Percentiles rank a stretch among this genome's conserved stretches.
These are phyloP conservation scores for Chlorella ohadii DNA, from an alignment of 139 green algal genomes.

Conservation along the genomic window DNA sequence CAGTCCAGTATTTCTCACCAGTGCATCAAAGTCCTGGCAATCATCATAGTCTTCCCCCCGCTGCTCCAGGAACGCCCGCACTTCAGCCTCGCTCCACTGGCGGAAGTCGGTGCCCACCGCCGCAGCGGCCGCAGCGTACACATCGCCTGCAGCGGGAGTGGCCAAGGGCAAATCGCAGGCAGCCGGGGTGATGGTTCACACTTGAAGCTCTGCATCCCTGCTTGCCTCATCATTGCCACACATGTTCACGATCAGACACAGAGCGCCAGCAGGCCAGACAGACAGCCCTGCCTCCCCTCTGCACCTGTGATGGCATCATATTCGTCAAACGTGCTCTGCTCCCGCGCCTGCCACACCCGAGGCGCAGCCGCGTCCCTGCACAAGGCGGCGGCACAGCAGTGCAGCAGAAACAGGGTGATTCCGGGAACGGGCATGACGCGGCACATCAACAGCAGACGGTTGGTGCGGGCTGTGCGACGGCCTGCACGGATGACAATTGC, in stretches of 20 bases:
- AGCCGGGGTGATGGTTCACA: not conserved
- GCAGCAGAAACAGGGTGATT: too few species aligned
- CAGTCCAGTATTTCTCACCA: conserved; percentile 48
- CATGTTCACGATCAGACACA: too few species aligned
- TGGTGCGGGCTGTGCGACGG: too few species aligned
- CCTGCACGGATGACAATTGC: too few species aligned
- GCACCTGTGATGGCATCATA: conserved; percentile 30
- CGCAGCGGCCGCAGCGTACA: not conserved
- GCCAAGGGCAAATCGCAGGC: too few species aligned
- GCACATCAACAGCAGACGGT: too few species aligned
- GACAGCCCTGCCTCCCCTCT: too few species aligned
- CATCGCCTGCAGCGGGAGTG: not conserved
- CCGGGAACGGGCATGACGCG: too few species aligned
- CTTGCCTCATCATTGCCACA: too few species aligned
- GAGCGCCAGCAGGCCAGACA: too few species aligned
- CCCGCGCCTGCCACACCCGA: conserved; percentile 50
- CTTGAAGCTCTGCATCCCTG: too few species aligned
- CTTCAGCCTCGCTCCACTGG: conserved; percentile 63
- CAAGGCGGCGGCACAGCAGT: too few species aligned
- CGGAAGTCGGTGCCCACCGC: conserved; percentile 65
- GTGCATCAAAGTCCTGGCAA: conserved; percentile 51
- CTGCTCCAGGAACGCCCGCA: conserved; percentile 74
- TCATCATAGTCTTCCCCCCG: conserved; percentile 83
- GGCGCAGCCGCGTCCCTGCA: conserved; percentile 48
- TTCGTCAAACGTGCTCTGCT: conserved; percentile 47